Base-by-base conservation (phyloP, 768 basidiomycete species). In the Termitomyces sp. region DNA sequence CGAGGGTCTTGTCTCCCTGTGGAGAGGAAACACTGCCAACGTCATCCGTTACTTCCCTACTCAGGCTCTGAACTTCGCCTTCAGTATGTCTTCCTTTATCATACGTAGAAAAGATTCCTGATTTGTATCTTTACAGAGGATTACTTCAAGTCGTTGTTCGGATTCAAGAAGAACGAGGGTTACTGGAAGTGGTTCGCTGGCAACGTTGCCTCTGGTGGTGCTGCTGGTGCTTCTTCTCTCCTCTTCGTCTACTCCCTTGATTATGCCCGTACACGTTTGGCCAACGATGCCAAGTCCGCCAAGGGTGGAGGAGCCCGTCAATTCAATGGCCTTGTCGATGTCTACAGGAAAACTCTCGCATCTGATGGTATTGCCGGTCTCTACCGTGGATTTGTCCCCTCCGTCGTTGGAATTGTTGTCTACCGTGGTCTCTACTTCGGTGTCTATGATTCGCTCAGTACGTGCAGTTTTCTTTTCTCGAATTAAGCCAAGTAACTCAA, bases 11-110 rank as follows among this genome's bases (percentile, higher is more conserved):
- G 82, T 94, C 63, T 91, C 97, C 23, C 82, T 99, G 71, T 98
- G 97, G 97, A 82, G 97, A 80, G 97, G 97, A 77, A 99, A 99
- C 88, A 98, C 96, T 60, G 96, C 97, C 85, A 99, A 99, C 80
- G 97, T 99, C 79, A 97, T 99, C 81, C 95, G 97, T 75, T 99
- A 99, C 91, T 99, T 99, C 94, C 97, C 97, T 55, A 99, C 97
- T 59, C 96, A 99, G 77, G 97, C 97, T 43, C 79, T 98, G 69
- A 99, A 99, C 91, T 98, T 99, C 71, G 96, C 96, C 74, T 98
- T 98, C 90, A 98, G 92, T 97, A 68, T 68, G 94, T 86, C 44
- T 66, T 51, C 60, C 50, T 59, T 40, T 13, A 20, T 38, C 2
- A 18, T 5, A 4, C 2, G 14, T 28, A 4, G 23, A 23, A 23